Conservation (phyloP, 352 stramenopile genomes). For the Phytophthora melonis region DNA sequence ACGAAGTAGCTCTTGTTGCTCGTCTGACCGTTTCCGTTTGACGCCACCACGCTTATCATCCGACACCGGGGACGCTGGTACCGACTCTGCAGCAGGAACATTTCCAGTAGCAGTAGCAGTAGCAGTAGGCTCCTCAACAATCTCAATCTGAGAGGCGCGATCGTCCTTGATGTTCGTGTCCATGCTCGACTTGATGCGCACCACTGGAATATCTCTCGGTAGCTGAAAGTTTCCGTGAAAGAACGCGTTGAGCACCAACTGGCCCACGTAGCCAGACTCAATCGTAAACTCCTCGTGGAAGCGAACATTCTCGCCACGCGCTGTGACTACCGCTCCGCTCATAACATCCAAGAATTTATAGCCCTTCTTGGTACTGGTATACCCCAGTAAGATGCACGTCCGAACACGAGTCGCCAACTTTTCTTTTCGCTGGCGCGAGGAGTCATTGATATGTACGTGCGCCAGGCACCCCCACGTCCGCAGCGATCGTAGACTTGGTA, state of each 20-base stretch:
- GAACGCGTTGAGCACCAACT: neutral
- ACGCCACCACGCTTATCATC: neutral
- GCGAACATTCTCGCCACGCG: neutral
- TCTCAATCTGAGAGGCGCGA: neutral
- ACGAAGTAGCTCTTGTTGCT: neutral
- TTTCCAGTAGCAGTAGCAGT: neutral
- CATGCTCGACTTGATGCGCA: neutral
- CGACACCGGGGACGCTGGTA: neutral
- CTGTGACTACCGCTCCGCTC: neutral
- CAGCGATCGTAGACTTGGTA: too few relatives aligned
- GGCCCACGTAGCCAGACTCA: neutral
- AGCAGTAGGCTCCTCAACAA: neutral
- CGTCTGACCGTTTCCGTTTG: neutral
- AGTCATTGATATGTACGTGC: too few relatives aligned
- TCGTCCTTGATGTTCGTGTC: neutral
- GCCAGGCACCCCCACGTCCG: too few relatives aligned
- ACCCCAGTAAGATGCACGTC: too few relatives aligned
- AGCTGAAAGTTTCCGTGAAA: neutral
- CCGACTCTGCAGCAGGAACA: neutral
- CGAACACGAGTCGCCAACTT: too few relatives aligned
- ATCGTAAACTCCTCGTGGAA: neutral
- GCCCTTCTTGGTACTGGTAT: neutral
- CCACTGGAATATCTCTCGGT: neutral
- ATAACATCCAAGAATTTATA: neutral
- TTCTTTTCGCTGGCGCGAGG: too few relatives aligned